A percentile compares a stretch with the other conserved stretches of the same genome.
These are phyloP conservation scores for Gryganskiella cystojenkinii DNA, from an alignment of 192 early-diverging fungal genomes.

Conservation along the genomic window DNA sequence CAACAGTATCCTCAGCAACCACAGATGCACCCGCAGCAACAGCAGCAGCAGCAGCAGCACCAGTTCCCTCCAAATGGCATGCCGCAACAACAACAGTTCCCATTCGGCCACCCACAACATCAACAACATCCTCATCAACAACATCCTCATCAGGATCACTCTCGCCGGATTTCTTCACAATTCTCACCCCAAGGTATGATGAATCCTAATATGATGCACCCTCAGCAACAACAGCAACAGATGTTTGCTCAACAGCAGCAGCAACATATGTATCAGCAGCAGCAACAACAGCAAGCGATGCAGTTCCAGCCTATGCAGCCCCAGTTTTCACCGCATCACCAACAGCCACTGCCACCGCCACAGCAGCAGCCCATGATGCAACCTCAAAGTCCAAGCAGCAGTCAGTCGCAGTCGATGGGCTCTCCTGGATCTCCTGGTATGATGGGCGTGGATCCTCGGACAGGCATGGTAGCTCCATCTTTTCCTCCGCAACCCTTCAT, in stretches of 20 bases:
- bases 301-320: conserved; percentile 40
- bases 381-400: conserved; percentile 41
- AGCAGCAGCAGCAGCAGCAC: conserved; percentile 2
- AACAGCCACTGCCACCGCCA: conserved; percentile 13
- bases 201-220: conserved; percentile 17
- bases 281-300: conserved; percentile 35
- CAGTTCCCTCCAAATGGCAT: neutral
- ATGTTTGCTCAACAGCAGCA: conserved; percentile 36
- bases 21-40: neutral
- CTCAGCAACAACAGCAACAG: conserved; percentile 35
- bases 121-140: conserved; percentile 20
- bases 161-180: conserved; percentile 26
- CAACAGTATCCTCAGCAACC: conserved; percentile 5
- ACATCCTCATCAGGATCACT: conserved; percentile 8
- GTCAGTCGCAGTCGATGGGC: conserved; percentile 29
- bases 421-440: conserved; percentile 23
- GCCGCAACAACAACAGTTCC: conserved; percentile 13
- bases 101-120: conserved; percentile 16
- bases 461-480: neutral
- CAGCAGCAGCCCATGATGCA: conserved; percentile 7
- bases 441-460: conserved; percentile 15
- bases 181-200: neutral
- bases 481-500: neutral
- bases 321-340: conserved; percentile 10
- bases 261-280: conserved; percentile 35